Evolutionary conservation across 1,284 basidiomycete species (phyloP), one percentile per base, ranked within the genome.

Genomic region (Malassezia globosa): DNA sequence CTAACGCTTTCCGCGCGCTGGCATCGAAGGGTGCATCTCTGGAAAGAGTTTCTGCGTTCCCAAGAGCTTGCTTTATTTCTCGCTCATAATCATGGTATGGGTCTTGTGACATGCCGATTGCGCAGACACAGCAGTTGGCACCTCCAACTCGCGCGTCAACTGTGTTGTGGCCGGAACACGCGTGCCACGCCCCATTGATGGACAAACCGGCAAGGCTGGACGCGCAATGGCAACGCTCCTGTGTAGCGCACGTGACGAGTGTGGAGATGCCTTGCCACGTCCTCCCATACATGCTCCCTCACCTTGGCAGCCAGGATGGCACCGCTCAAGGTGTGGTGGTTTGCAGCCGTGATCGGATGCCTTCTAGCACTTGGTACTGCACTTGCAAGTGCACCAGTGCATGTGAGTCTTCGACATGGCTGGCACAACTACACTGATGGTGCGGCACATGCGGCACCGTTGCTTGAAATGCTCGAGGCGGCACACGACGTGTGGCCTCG

Each of bases 381-480:
- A 41, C n/a, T n/a, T n/a, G 29, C 16, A 34, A 22, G 27, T 34
- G 22, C 14, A n/a, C 27, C 37, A 2, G 50, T 47, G 16, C 40
- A 29, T 19, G 45, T 52, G 25, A 34, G 39, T 14, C n/a, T 52
- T 21, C 39, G 26, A 5, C 50, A 52, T 16, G 31, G 29, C 16
- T 52, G 50, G 50, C 34, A 34, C 31, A 31, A 31, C 16, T 33
- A 47, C 21, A 13, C 18, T 2, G 36, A 31, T 5, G 19, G 11
- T 6, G 45, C 31, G 8, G 24, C 27, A n/a, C 25, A 23, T 24
- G 38, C 84, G 5, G 80, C 84, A 10, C 75, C 83, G 7, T 68
- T 89, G 1, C 77, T 88, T 18, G 89, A 94, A 74, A 78, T 85
- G 42, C 73, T 95, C 84, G 90, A 64, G 66, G 84, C 72, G n/a